Evolutionary conservation across 495 filamentous ascomycete genomes (phyloP), one percentile per base, ranked within the genome.

Genomic region (Daldinia concentrica): DNA sequence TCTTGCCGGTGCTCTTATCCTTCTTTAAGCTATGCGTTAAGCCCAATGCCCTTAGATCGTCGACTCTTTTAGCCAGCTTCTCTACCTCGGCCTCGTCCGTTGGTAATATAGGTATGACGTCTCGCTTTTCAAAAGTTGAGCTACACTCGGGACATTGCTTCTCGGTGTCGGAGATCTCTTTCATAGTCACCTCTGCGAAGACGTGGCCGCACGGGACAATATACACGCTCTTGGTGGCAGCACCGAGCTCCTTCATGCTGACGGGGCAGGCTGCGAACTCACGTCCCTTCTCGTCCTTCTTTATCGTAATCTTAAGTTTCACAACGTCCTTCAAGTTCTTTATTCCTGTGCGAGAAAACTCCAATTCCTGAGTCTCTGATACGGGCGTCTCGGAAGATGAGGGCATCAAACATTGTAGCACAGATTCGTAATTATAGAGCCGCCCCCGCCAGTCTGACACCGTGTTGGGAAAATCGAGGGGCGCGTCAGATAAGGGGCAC

Each of bases 201-300:
- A 92, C 96, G 86, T 98, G 96, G 1, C 95, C 95, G 74, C 95
- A 99, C 0, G 95, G 95, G 15, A 98, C 93, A 6, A 99, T 75
- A 78, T 98, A 99, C 17, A 97, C 93, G 9, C 92, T 83, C 80
- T 89, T 94, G 15, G 91, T 89, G 11, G 84, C 86, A 0, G 94
- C 87, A 1, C 96, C 96, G 54, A 99, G 80, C 77, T 90, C 87
- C 79, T 97, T 97, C 48, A 89, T 86, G n/a, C 92, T 94, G 26
- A 98, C 86, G 1, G 95, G 94, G 76, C 95, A 99, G 19, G 93
- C 86, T 86, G 91, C 94, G 32, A 83, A 80, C 73, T 87, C 83
- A n/a, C 80, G 77, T 45, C 67, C 64, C 75, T 79, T 79, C 34
- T 83, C 79, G 30, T 75, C 81, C 55, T 84, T 86, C 41, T 80